These are phyloP conservation scores for Euphorbia pulcherrima DNA, from an alignment of 345 rosid genomes.

Conservation along the genomic window DNA sequence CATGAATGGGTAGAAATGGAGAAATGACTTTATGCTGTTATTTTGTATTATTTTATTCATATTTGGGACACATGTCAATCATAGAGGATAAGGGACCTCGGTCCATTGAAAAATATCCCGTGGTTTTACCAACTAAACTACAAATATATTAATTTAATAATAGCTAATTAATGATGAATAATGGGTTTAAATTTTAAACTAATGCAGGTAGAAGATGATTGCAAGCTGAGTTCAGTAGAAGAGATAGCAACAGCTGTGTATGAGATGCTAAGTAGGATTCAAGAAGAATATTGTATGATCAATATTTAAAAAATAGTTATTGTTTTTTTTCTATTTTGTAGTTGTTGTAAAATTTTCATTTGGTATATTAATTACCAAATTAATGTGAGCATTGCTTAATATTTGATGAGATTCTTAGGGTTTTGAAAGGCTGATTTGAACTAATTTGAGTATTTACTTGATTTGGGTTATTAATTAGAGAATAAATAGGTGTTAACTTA, in stretches of 20 bases:
- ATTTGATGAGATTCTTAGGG: slow-evolving; percentile 10
- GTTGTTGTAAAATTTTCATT: neutral
- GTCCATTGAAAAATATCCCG: too few relatives aligned
- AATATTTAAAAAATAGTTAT: neutral
- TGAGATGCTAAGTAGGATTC: slow-evolving; percentile 58
- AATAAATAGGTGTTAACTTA: slow-evolving; percentile 5
- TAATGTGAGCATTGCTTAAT: slow-evolving; percentile 16
- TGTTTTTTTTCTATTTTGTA: slow-evolving; percentile 20
- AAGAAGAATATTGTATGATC: slow-evolving; percentile 36
- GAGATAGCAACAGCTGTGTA: slow-evolving; percentile 69
- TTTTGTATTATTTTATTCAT: too few relatives aligned
- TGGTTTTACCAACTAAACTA: too few relatives aligned
- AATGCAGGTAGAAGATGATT: slow-evolving; percentile 83
- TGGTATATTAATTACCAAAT: neutral
- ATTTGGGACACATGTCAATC: too few relatives aligned
- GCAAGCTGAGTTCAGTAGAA: slow-evolving; percentile 67
- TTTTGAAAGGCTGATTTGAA: slow-evolving; percentile 19
- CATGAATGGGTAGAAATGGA: too few relatives aligned
- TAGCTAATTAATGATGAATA: neutral
- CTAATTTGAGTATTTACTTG: slow-evolving; percentile 1
- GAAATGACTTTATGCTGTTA: too few relatives aligned
- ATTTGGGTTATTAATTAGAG: neutral
- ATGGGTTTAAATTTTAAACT: neutral
- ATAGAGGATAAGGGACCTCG: too few relatives aligned
- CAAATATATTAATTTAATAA: neutral